Conservation (phyloP, 1,284 basidiomycete species). For the Boletus albobrunnescens region DNA sequence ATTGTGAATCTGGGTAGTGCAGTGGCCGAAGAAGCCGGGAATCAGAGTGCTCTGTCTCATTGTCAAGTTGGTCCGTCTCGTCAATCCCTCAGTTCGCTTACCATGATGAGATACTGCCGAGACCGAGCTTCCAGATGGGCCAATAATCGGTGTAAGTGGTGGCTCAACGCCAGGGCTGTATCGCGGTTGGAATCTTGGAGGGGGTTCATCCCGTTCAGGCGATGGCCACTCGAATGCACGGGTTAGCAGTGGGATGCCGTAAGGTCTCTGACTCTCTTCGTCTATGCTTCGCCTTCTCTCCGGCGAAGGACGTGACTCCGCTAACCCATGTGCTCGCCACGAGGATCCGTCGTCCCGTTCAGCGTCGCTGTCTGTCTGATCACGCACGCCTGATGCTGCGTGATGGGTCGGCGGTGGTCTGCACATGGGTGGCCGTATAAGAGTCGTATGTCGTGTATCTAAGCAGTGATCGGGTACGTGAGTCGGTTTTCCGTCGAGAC, state of each 20-base stretch:
- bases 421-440: conserved; percentile 15
- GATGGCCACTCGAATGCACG: conserved; percentile 28
- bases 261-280: conserved; percentile 11
- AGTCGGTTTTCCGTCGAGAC: conserved; percentile 11
- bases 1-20: conserved; percentile 17
- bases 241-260: conserved; percentile 21
- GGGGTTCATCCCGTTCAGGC: conserved; percentile 17
- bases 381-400: conserved; percentile 10
- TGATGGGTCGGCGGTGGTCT: conserved; percentile 18
- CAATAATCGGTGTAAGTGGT: conserved; percentile 17
- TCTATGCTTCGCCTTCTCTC: conserved; percentile 19
- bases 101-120: conserved; percentile 18
- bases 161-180: conserved; percentile 10
- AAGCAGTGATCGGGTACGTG: conserved; percentile 19
- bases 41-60: conserved; percentile 18
- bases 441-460: conserved; percentile 10
- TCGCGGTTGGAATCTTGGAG: conserved; percentile 11
- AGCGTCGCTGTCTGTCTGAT: conserved; percentile 30
- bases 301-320: conserved; percentile 6
- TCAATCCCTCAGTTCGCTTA: conserved; percentile 11
- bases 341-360: conserved; percentile 34
- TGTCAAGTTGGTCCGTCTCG: conserved; percentile 8
- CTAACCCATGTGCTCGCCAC: conserved; percentile 14
- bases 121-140: conserved; percentile 5
- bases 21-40: conserved; percentile 18